A percentile compares a stretch with the other conserved stretches of the same genome.
Evolutionary conservation across 768 basidiomycete genomes (phyloP).

Genomic region (Rhizopogon roseolus): DNA sequence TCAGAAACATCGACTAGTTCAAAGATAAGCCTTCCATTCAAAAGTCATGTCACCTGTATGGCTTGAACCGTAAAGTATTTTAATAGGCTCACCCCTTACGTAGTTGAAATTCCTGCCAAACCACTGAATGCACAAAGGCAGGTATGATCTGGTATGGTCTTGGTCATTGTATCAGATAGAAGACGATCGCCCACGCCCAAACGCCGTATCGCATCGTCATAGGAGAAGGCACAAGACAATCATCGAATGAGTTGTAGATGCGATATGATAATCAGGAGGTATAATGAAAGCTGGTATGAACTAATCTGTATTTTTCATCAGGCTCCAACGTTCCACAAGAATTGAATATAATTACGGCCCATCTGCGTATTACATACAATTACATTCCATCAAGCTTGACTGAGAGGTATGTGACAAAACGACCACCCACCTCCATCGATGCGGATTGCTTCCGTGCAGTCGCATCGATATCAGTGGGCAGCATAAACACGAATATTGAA

Average conservation of each 20-base stretch:
- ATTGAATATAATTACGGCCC: neutral
- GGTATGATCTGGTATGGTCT: no score
- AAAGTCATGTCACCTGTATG: neutral
- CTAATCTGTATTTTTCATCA: neutral
- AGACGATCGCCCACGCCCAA: no score
- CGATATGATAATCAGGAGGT: neutral
- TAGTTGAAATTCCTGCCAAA: neutral
- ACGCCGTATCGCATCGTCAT: no score
- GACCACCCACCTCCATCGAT: neutral
- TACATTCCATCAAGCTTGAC: neutral
- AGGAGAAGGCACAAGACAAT: no score
- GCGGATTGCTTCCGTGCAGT: neutral
- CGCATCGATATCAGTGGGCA: neutral
- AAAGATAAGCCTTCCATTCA: no score
- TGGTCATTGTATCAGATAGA: no score
- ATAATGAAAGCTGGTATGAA: neutral
- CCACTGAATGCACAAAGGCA: neutral
- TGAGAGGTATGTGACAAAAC: neutral
- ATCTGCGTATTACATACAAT: neutral
- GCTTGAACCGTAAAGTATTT: neutral
- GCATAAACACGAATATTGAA: neutral
- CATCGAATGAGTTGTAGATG: neutral
- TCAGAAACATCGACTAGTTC: no score
- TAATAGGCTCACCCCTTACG: neutral
- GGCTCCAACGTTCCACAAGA: neutral